Evolutionary conservation across 176 grass and related monocot genomes (phyloP).

Genomic region (barley (Hordeum vulgare)): MorexV3_pseudomolecules_assembly NC_058520.1:458388982-458389481

Average conservation of each 20-base stretch:
- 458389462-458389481: constrained; percentile 57
- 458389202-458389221: constrained; percentile 48
- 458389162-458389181: not conserved
- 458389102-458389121: constrained; percentile 68
- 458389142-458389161: constrained; percentile 31
- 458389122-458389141: constrained; percentile 46
- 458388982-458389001: constrained; percentile 62
- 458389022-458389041: constrained; percentile 54
- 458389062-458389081: constrained; percentile 73
- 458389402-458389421: not conserved
- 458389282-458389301: constrained; percentile 73
- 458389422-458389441: not conserved
- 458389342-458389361: constrained; percentile 78
- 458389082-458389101: constrained; percentile 89
- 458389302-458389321: constrained; percentile 54
- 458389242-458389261: constrained; percentile 64
- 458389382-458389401: constrained; percentile 54
- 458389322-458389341: constrained; percentile 62
- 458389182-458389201: not conserved
- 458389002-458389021: not conserved
- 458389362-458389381: constrained; percentile 24
- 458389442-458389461: not conserved
- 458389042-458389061: constrained; percentile 68
- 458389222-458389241: constrained; percentile 37
- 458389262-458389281: constrained; percentile 65